Evolutionary conservation across 129 eudicot species (phyloP).

Genomic region (Sambucus nigra): DNA sequence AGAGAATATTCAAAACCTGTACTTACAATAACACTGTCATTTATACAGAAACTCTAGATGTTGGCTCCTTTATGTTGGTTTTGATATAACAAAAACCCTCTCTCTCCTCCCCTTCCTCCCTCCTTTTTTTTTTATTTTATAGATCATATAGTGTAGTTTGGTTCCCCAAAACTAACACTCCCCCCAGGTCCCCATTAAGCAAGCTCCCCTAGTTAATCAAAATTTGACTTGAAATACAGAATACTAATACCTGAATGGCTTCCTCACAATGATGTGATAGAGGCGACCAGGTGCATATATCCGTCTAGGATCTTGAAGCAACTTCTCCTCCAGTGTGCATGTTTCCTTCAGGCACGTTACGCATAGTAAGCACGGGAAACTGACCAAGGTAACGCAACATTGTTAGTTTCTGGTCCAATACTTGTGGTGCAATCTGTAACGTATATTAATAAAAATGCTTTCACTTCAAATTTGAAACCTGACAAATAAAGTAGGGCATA

Average conservation of each 20-base stretch:
- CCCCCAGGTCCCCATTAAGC: not conserved
- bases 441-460: not conserved
- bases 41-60: not conserved
- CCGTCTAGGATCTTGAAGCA: slow-evolving; percentile 90
- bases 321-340: slow-evolving; percentile 69
- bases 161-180: not conserved
- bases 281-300: slow-evolving; percentile 98
- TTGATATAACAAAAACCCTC: not conserved
- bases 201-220: slow-evolving; percentile 1
- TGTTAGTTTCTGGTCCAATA: slow-evolving; percentile 1
- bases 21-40: not conserved
- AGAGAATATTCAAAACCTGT: too few relatives aligned
- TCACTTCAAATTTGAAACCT: not conserved
- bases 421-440: not conserved
- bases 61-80: slow-evolving; percentile 4
- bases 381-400: slow-evolving; percentile 15
- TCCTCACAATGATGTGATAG: slow-evolving; percentile 92
- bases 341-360: slow-evolving; percentile 88
- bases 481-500: too few relatives aligned
- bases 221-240: not conserved
- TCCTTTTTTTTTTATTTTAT: too few relatives aligned
- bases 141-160: not conserved
- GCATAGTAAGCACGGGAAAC: slow-evolving; percentile 94
- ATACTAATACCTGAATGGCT: slow-evolving; percentile 66
- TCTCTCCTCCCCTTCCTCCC: too few relatives aligned